Evolutionary conservation across 2,329 filamentous ascomycete genomes (phyloP), one percentile per base, ranked within the genome.

Genomic region (Raffaelea arxii): DNA sequence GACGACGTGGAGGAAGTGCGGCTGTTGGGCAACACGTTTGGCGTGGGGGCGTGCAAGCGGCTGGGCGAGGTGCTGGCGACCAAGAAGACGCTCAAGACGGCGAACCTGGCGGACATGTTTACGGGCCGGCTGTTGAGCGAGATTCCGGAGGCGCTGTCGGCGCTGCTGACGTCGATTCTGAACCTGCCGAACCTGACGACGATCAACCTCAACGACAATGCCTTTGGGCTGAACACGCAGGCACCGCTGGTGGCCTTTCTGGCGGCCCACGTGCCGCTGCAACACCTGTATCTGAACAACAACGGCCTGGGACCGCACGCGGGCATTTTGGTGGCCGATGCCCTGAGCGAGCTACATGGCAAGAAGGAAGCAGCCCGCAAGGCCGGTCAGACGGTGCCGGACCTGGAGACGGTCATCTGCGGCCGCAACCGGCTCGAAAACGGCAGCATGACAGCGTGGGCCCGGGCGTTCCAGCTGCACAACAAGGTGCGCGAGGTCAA

Each of bases 51-150:
- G 42, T 94, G 85, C 62, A 82, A 90, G 65, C 81, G 82, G 25
- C 78, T 98, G 39, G 90, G 88, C 39, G 80, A 88, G 56, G 82
- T 94, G 44, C 72, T 98, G 47, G 77, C 82, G 51, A 86, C 84
- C 47, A 94, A 97, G 70, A 87, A 87, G 69, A 83, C 74, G 52
- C 74, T 96, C 37, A 78, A 85, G 80, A 72, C 82, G 59, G 90
- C 86, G 60, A 94, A 96, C 68, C 75, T 98, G 48, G 90, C 90
- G 64, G 92, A 98, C 65, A 95, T 98, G 71, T 98, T 97, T 72
- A 98, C 92, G 49, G 87, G 86, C 25, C 87, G 92, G 55, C 79
- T 97, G 40, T 80, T 97, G 52, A 85, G 82, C 65, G 92, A 98
- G 65, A 98, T 98, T 53, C 92, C 92, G 41, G 83, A 84, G 53